These are phyloP conservation scores for Friedmanniomyces simplex DNA, from an alignment of 495 filamentous ascomycete species.

Conservation along the genomic window DNA sequence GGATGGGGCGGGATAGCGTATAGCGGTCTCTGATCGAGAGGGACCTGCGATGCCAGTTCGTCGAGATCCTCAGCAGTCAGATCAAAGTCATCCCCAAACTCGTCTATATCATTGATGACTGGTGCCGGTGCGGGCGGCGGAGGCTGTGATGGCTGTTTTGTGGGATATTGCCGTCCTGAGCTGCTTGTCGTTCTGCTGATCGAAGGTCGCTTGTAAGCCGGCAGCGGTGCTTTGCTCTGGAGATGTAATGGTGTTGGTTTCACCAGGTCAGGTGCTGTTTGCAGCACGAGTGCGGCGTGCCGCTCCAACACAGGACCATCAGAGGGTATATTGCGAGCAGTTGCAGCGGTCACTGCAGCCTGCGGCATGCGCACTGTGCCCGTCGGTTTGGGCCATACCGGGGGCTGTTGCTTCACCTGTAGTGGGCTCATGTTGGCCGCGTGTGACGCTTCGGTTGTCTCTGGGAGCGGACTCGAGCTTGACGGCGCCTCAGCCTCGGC, in stretches of 20 bases:
- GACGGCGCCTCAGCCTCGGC: conserved; percentile 29
- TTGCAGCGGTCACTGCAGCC: neutral
- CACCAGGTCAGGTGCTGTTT: neutral
- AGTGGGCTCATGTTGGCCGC: conserved; percentile 36
- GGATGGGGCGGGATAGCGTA: conserved; percentile 25
- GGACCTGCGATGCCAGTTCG: conserved; percentile 14
- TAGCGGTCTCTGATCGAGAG: conserved; percentile 40
- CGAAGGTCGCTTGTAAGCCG: conserved; percentile 15
- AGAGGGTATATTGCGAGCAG: neutral
- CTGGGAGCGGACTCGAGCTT: conserved; percentile 48
- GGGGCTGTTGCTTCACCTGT: conserved; percentile 23
- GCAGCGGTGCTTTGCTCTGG: conserved; percentile 12
- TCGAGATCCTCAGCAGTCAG: conserved; percentile 24
- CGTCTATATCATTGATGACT: conserved; percentile 31
- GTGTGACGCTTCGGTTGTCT: conserved; percentile 29
- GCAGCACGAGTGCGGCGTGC: neutral
- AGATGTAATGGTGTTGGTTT: conserved; percentile 11
- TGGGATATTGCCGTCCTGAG: conserved; percentile 4
- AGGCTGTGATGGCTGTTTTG: conserved; percentile 6
- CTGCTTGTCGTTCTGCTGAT: neutral
- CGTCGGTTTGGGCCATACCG: neutral
- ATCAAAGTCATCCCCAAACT: conserved; percentile 46
- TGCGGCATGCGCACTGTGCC: neutral
- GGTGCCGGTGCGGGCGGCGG: conserved; percentile 7
- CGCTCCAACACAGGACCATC: neutral